Conservation (phyloP, 2,329 filamentous ascomycete genomes). For the Lasiodiplodia gonubiensis region DNA sequence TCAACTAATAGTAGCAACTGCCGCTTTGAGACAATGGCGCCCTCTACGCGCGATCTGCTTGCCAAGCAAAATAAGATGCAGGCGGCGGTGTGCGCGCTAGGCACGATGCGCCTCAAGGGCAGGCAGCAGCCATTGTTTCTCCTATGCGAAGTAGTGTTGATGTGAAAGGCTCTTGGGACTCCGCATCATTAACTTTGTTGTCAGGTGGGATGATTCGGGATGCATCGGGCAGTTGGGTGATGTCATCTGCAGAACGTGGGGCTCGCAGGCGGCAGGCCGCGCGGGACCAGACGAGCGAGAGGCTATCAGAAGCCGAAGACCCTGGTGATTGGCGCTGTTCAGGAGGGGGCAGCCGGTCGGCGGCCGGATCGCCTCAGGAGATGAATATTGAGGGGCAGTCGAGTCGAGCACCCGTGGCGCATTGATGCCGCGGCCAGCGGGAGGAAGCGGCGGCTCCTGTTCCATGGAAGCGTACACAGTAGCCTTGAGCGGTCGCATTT, state of each 20-base stretch:
- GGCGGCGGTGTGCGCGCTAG: not conserved
- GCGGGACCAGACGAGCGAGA: constrained; percentile 1
- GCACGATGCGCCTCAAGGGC: not conserved
- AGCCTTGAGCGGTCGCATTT: not conserved
- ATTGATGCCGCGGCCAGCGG: not conserved
- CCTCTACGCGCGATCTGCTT: not conserved
- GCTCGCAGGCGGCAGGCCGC: constrained; percentile 5
- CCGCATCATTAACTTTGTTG: not conserved
- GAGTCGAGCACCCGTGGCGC: not conserved
- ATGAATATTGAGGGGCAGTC: not conserved
- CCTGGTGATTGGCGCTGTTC: not conserved
- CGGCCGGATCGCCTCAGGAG: constrained; percentile 7
- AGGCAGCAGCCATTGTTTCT: not conserved
- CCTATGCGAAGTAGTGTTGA: not conserved
- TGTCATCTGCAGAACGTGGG: constrained; percentile 18
- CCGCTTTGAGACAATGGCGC: not conserved
- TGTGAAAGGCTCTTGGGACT: not conserved
- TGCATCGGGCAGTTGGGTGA: constrained; percentile 17
- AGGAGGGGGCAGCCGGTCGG: not conserved
- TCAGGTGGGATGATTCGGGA: constrained; percentile 4
- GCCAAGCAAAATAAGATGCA: not conserved
- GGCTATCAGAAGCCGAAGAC: not conserved
- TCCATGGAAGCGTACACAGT: not conserved
- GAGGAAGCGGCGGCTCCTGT: constrained; percentile 1
- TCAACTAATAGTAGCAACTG: not conserved